These are phyloP conservation scores for Paradendryphiella salina DNA, from an alignment of 2,329 filamentous ascomycete genomes.

Conservation along the genomic window DNA sequence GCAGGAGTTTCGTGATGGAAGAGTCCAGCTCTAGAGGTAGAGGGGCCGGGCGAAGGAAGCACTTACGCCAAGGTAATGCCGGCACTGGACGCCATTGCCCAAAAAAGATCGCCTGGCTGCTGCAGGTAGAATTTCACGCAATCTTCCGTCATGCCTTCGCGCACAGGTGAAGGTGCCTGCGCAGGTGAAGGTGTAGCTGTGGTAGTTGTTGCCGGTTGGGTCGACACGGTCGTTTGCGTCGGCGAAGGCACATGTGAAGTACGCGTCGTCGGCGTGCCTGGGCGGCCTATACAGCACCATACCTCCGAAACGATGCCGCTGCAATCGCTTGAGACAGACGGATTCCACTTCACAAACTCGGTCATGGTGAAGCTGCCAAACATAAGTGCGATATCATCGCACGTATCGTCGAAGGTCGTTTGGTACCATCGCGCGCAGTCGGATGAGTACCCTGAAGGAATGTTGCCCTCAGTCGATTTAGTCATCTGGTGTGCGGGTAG, in stretches of 20 bases:
- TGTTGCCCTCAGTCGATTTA: conserved; percentile 1
- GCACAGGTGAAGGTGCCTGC: conserved; percentile 2
- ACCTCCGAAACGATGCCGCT: neutral
- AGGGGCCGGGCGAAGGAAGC: neutral
- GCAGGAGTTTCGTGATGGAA: too few species aligned
- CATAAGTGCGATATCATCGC: neutral
- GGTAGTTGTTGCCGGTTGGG: neutral
- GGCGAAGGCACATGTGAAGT: neutral
- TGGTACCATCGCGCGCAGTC: conserved; percentile 1
- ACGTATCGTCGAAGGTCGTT: neutral
- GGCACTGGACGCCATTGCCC: neutral
- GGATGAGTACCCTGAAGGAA: neutral
- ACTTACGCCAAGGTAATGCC: neutral
- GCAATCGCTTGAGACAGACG: neutral
- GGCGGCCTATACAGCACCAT: conserved; percentile 4
- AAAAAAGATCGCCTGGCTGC: conserved; percentile 1
- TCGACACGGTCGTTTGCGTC: neutral
- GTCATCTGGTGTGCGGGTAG: neutral
- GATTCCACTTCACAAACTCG: conserved; percentile 2
- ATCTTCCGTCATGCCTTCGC: neutral
- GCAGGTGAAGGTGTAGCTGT: neutral
- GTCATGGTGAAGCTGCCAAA: neutral
- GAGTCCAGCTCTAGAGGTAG: neutral
- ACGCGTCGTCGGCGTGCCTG: neutral
- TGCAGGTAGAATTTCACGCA: neutral